Evolutionary conservation across 2,329 filamentous ascomycete species (phyloP).

Genomic region (Orbilia brochopaga): DNA sequence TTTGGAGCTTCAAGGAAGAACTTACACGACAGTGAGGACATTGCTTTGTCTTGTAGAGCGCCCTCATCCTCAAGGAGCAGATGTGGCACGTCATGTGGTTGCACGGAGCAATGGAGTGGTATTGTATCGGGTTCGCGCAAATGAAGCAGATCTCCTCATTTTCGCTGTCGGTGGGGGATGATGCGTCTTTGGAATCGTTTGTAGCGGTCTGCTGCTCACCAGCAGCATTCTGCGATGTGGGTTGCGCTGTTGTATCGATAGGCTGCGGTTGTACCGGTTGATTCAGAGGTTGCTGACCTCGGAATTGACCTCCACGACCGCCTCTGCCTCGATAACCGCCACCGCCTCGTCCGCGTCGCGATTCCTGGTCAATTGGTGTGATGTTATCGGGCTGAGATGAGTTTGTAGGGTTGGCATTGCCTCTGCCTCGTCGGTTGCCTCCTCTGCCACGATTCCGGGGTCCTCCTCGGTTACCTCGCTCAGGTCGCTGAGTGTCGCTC

Average conservation of each 20-base stretch:
- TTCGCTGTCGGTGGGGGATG: slow-evolving; percentile 59
- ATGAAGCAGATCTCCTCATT: slow-evolving; percentile 89
- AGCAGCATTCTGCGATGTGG: slow-evolving; percentile 6
- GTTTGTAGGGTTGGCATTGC: background rate
- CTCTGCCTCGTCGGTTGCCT: slow-evolving; percentile 55
- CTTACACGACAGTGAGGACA: slow-evolving; percentile 93
- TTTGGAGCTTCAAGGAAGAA: slow-evolving; percentile 52
- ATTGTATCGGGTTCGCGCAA: slow-evolving; percentile 86
- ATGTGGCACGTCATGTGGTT: slow-evolving; percentile 98
- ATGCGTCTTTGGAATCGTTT: slow-evolving; percentile 49
- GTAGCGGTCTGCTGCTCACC: slow-evolving; percentile 32
- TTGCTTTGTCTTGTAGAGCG: slow-evolving; percentile 92
- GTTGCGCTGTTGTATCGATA: slow-evolving; percentile 11
- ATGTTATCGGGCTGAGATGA: background rate
- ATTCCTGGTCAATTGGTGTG: slow-evolving; percentile 28
- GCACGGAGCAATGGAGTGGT: slow-evolving; percentile 88
- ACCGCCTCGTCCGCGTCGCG: slow-evolving; percentile 32
- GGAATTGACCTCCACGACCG: slow-evolving; percentile 16
- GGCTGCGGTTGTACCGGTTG: slow-evolving; percentile 21
- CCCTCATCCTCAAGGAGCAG: slow-evolving; percentile 86
- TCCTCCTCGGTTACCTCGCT: slow-evolving; percentile 59
- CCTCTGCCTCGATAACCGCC: slow-evolving; percentile 29
- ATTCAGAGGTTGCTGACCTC: slow-evolving; percentile 21
- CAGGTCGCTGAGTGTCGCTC: slow-evolving; percentile 56
- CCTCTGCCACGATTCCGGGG: slow-evolving; percentile 58